These are phyloP conservation scores for Candida ovalis DNA, from an alignment of 805 yeast genomes.

Conservation along the genomic window DNA sequence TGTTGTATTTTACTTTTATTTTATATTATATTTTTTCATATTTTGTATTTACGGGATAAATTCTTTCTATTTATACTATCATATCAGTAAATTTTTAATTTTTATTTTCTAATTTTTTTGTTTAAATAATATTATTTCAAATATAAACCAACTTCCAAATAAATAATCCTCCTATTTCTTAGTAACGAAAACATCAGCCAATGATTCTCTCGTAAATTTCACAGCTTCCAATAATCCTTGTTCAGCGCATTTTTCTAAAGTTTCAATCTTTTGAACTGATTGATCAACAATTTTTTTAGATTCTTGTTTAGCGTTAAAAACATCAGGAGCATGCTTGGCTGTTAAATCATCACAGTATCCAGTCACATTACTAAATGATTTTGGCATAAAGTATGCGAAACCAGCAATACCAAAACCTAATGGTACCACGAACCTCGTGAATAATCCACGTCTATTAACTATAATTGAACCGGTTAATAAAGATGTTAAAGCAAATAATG, in stretches of 20 bases:
- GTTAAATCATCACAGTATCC: conserved; percentile 28
- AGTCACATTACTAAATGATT: conserved; percentile 36
- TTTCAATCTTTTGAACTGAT: not conserved
- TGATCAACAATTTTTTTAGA: not conserved
- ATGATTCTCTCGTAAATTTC: conserved; percentile 1
- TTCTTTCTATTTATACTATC: not conserved
- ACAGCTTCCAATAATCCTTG: not conserved
- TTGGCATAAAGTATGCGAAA: conserved; percentile 47
- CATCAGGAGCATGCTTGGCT: conserved; percentile 36
- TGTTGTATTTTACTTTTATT: not conserved
- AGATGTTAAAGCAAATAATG: conserved; percentile 51
- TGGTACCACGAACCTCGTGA: conserved; percentile 50
- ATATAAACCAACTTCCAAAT: not conserved
- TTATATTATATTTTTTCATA: not conserved
- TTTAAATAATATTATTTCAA: not conserved
- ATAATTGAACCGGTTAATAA: conserved; percentile 55
- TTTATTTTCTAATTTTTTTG: not conserved
- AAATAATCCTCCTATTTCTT: not conserved
- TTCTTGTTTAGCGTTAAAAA: conserved; percentile 23
- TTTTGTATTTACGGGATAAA: no score
- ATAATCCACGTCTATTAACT: conserved; percentile 43
- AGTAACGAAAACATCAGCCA: not conserved
- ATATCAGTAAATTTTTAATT: not conserved
- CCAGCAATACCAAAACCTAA: conserved; percentile 43
- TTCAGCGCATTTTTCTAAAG: conserved; percentile 2